Evolutionary conservation across 192 early-diverging fungal species (phyloP), one percentile per base, ranked within the genome.

Genomic region (Kappamyces sp.): DNA sequence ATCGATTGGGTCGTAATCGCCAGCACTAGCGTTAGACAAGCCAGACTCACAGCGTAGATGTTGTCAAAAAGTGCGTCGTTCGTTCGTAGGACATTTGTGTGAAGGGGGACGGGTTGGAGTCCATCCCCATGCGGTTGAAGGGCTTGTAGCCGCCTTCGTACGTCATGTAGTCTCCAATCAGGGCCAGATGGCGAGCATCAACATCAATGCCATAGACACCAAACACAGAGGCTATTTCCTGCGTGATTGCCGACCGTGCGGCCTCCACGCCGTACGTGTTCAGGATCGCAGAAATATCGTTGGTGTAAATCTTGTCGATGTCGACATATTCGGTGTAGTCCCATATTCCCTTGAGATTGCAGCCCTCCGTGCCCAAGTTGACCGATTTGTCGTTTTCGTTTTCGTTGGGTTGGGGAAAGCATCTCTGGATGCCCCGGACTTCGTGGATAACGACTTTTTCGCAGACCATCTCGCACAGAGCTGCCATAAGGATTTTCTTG

Each of bases 161-260:
- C 0, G 97, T 99, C 97, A 99, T 99, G 68, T 94, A 97, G 67
- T 99, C 97, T 43, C 94, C 94, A 72, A 99, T 94, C 60, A 99
- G 66, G 40, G 84, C 84, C 72, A 99, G 84, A 68, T 99, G 97
- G n/a, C 95, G 87, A 41, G 75, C 75, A 72, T 99, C 90, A 53
- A 99, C 90, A 47, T 71, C 79, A 58, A 99, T 99, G 51, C 93
- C 87, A 67, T 98, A 99, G 1, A 87, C 91, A 40, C 79, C 86
- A 66, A 99, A 99, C 37, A 99, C 97, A 31, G 76, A 74, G 4
- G 83, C 83, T 49, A 99, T 84, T 76, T 99, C 95, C 51, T 87
- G 84, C 68, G 97, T 88, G 51, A 99, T 94, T 12, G 93, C 83
- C 37, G 79, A 82, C 7, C 95, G 78, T 0, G 95, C 95, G 0